Conservation (phyloP, 2,329 filamentous ascomycete species). For the Fusarium hainanense region DNA sequence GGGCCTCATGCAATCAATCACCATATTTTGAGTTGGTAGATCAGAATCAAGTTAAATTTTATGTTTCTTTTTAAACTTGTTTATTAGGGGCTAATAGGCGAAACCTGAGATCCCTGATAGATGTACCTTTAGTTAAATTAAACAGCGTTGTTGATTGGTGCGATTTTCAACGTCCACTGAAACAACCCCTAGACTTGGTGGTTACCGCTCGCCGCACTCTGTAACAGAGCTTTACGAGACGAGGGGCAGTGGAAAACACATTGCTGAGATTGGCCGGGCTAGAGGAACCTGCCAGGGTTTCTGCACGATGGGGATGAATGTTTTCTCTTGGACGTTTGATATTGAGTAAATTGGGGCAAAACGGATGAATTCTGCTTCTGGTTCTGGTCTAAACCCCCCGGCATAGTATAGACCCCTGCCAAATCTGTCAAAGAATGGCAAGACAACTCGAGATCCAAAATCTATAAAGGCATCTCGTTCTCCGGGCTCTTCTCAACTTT, state of each 20-base stretch:
- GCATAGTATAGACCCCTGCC: conserved; percentile 1
- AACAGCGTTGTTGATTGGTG: conserved; percentile 16
- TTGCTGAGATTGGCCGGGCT: background rate
- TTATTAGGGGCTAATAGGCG: background rate
- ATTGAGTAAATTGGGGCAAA: background rate
- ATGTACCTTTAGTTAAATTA: background rate
- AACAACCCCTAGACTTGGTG: conserved; percentile 8
- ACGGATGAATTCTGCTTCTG: conserved; percentile 12
- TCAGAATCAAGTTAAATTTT: background rate
- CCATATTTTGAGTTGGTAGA: background rate
- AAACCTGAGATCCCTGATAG: background rate
- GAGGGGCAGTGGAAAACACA: background rate
- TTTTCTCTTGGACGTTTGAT: conserved; percentile 10
- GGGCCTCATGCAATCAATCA: background rate
- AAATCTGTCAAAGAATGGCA: background rate
- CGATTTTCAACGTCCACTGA: conserved; percentile 8
- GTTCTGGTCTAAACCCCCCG: background rate
- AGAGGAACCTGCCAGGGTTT: background rate
- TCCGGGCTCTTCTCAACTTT: conserved; percentile 1
- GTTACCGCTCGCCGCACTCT: conserved; percentile 8
- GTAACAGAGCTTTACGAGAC: conserved; percentile 14
- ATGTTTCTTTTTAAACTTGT: conserved; percentile 29
- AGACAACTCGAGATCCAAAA: conserved; percentile 4
- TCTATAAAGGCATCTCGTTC: conserved; percentile 20
- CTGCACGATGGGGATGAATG: background rate